Evolutionary conservation across 768 basidiomycete genomes (phyloP), one percentile per base, ranked within the genome.

Genomic region (Boletus coccyginus): DNA sequence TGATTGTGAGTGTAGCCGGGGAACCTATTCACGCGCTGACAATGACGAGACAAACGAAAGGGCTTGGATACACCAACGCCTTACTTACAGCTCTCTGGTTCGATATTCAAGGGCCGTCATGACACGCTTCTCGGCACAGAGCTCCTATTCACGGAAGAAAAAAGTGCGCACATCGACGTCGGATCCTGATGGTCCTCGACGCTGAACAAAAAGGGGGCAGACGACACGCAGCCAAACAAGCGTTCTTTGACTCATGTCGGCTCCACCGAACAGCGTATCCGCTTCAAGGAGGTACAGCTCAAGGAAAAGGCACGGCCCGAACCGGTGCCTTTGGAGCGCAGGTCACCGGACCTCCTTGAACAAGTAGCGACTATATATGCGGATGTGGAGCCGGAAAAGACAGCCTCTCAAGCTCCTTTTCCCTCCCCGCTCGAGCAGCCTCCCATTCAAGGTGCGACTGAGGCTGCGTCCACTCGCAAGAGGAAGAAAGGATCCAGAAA

Each of bases 31-130:
- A 39, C 24, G 16, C 11, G 29, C 46, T 41, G 33, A 51, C 21
- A 29, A 43, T 40, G 2, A 53, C 35, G 19, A 27, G 35, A 12
- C 17, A 21, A 35, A 42, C 29, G 27, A 16, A 60, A 89, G 91
- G 90, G 90, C 2, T 68, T 92, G 24, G 89, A 93, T 65, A 88
- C 88, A 0, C 82, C 88, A 0, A 86, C 83, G 0, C 90, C 91
- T 0, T 90, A 84, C 60, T 70, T 93, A 21, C 91, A 93, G 61
- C 76, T 92, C 1, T 85, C 86, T 6, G 89, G 90, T 3, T 86
- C 87, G 1, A 77, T 90, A 19, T 78, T 92, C 59, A 85, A 85
- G 68, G 91, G 91, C 1, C 73, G 77, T 38, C 84, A 91, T 57
- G 82, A 88, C 53, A 66, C 75, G 17, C 75, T 92, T 5, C 73